A percentile compares a stretch with the other conserved stretches of the same genome.
Conservation (phyloP, 805 yeast genomes). For the Yueomyces sp. region DNA sequence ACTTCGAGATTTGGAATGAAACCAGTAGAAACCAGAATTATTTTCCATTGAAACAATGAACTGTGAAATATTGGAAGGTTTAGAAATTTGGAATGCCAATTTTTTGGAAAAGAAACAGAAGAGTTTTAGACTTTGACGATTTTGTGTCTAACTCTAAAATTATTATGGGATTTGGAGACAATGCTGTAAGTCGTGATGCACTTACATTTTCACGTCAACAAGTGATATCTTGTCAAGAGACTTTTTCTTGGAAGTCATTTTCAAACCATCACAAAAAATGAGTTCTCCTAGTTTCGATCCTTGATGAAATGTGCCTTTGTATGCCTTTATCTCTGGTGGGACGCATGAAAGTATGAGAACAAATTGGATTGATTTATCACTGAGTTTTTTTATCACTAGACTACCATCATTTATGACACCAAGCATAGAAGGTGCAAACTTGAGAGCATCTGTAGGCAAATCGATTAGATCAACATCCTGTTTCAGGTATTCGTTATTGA, state of each 20-base stretch:
- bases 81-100: too few relatives aligned
- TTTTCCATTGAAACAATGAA: too few relatives aligned
- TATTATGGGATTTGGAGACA: too few relatives aligned
- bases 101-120: too few relatives aligned
- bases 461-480: slow-evolving; percentile 6
- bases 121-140: too few relatives aligned
- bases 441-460: slow-evolving; percentile 4
- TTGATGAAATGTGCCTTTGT: slow-evolving; percentile 9
- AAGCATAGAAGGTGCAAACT: slow-evolving; percentile 10
- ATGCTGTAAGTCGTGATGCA: too few relatives aligned
- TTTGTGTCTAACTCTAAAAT: too few relatives aligned
- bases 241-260: slow-evolving; percentile 5
- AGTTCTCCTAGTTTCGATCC: slow-evolving; percentile 11
- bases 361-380: slow-evolving; percentile 4
- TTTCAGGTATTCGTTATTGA: slow-evolving; percentile 9
- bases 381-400: slow-evolving; percentile 3
- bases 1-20: too few relatives aligned
- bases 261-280: slow-evolving; percentile 9
- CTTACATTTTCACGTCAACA: neutral
- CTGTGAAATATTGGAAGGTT: too few relatives aligned
- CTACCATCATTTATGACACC: slow-evolving; percentile 16
- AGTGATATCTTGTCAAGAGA: slow-evolving; percentile 13
- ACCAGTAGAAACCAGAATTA: too few relatives aligned
- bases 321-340: slow-evolving; percentile 12
- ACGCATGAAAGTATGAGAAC: slow-evolving; percentile 9